Conservation (phyloP, 441 rosid genomes). For the Arabidopsis lyrata region DNA sequence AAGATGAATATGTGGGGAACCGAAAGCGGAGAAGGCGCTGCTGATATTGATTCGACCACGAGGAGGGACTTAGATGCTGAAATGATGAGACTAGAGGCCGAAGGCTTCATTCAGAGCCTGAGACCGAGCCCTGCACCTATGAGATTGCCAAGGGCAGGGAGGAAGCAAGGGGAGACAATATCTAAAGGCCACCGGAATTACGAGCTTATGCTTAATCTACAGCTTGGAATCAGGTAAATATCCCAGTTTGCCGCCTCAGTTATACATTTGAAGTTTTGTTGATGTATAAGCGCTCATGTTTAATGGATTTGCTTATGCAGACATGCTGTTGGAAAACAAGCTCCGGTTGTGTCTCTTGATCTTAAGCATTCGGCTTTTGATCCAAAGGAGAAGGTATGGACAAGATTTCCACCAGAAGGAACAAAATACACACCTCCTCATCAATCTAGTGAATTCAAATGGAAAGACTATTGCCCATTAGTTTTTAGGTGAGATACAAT, state of each 20-base stretch:
- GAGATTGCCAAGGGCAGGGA: constrained; percentile 51
- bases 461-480: constrained; percentile 86
- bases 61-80: constrained; percentile 55
- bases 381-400: constrained; percentile 81
- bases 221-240: constrained; percentile 53
- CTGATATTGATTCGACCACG: constrained; percentile 41
- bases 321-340: constrained; percentile 76
- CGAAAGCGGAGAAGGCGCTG: constrained; percentile 46
- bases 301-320: constrained; percentile 38
- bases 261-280: neutral
- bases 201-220: constrained; percentile 59
- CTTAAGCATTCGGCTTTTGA: constrained; percentile 74
- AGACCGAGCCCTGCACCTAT: constrained; percentile 48
- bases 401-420: constrained; percentile 76
- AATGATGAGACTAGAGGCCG: constrained; percentile 41
- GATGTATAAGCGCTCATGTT: neutral
- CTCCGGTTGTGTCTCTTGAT: constrained; percentile 64
- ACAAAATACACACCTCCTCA: constrained; percentile 79
- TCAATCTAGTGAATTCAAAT: constrained; percentile 70
- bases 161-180: constrained; percentile 54
- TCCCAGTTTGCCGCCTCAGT: neutral
- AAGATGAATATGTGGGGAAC: constrained; percentile 68
- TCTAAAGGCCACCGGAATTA: constrained; percentile 55
- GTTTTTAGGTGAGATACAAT: constrained; percentile 63
- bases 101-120: constrained; percentile 39